Evolutionary conservation across 306 rosid species (phyloP), one percentile per base, ranked within the genome.

Genomic region (Phaseolus lunatus): DNA sequence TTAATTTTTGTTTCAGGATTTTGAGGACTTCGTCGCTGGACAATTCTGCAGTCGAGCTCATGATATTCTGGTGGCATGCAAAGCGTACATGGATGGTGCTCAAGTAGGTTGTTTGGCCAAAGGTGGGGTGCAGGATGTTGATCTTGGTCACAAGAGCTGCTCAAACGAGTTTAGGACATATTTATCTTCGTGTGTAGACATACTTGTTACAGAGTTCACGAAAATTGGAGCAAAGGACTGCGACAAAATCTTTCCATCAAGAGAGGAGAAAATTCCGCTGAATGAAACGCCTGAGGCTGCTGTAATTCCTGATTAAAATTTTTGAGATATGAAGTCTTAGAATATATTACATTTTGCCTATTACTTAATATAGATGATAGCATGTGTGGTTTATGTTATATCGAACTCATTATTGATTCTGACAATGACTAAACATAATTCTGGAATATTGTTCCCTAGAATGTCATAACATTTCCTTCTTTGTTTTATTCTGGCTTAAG

Each of bases 71-170:
- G 89, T 85, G 67, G 94, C 96, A 5, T 92, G 94, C 70, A 88
- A 88, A 84, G 91, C 96, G 31, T 92, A 92, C 73, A 84, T 80
- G 83, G 91, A 86, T 66, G 98, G 98, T 47, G 94, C 96, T 84
- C 96, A 90, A 81, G 97, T 91, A 61, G 98, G 98, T 7, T 91
- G 91, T 80, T 82, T 87, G 77, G 96, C 81, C 43, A 86, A 86
- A 85, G 97, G 91, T 49, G 97, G 96, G 35, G 94, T 89, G 81
- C 97, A 89, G 79, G 97, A 91, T 68, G 91, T 90, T 33, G 92
- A 88, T 41, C 85, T 64, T 48, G 86, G 97, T 52, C 91, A 91
- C 84, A 82, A 84, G 86, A 91, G 98, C 88, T 84, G 90, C 88
- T 89, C 98, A 15, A 73, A 56, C 63, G 39, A 41, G 26, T 94